Base-by-base conservation (phyloP, 169 alveolate genomes). In the Neospora caninum region DNA sequence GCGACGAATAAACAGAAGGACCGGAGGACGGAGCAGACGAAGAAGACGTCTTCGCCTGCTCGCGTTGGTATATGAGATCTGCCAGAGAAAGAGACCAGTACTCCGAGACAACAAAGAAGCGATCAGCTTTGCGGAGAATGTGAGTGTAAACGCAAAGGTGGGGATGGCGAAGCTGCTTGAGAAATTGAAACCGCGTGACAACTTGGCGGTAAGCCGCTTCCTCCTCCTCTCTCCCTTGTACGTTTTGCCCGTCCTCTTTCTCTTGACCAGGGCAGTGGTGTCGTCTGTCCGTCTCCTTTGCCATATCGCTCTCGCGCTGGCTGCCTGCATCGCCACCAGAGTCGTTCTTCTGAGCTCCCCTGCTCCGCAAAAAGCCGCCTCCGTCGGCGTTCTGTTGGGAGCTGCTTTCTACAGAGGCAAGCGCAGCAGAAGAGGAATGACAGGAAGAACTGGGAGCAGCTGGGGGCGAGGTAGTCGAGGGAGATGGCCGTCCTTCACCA, bases 101-200 rank as follows among this genome's bases (percentile, higher is more conserved):
- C 93, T 93, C 95, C 20, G 95, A 84, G 22, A 93, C 93, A n/a
- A 87, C 41, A 34, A 78, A 93, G 29, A 93, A 22, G 27, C 95
- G 91, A 34, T 80, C 38, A 10, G 45, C 73, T 9, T 25, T 39
- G 38, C 93, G 89, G 18, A 93, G 91, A n/a, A 93, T 69, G 86
- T 93, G 82, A 25, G 95, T 93, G 86, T 93, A 93, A 31, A 88
- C 58, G 34, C 95, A 93, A 53, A 93, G 93, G 73, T 87, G 91
- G 39, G 95, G 95, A 70, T 93, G 95, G 53, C 91, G 69, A 45
- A 93, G 83, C 9, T 67, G 38, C 93, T 93, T 93, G 93, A 93
- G 93, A 7, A 45, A 42, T 13, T 93, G 88, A 41, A 93, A 93
- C 27, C 95, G 88, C 82, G 91, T 45, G 73, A 87, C 73, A 18